Base-by-base conservation (phyloP, 345 rosid species). In the Eucalyptus shirleyi region DNA sequence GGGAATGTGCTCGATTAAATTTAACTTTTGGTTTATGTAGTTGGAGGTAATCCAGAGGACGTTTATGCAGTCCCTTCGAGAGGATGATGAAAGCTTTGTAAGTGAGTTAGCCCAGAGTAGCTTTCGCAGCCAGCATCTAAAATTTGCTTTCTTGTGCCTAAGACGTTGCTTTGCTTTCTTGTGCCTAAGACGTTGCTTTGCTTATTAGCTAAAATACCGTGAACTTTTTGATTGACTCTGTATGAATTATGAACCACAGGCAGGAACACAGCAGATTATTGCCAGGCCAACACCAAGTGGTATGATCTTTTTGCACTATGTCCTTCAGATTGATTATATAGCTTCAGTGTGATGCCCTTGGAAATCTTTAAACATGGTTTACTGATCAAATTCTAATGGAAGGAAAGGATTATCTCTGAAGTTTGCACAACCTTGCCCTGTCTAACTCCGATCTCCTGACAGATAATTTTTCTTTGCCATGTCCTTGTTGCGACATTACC, bases 31-130 rank as follows among this genome's bases (percentile, higher is more conserved):
- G 59, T 49, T 47, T 30, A 50, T 93, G 92, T 93, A 97, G 99
- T 94, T 97, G 94, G 99, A 97, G 91, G 95, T 95, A 50, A 96
- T 96, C 87, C 95, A 96, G 91, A 97, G 93, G 97, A 97, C 97
- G 2, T 95, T 97, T 50, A 93, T 97, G 99, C 96, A 89, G 92
- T 97, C 99, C 81, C 99, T 96, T 87, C 95, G 89, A 89, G 99
- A 96, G 90, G 99, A 96, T 67, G 98, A 94, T 28, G 98, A 96
- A 86, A 90, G 91, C 92, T 91, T 94, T 88, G 87, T 77, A 40
- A 77, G 85, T 12, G 85, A 77, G 47, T 77, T 77, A 77, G 60
- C 77, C 89, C 91, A 80, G 45, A 77, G 47, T 11, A 40, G 47
- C 30, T 40, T 77, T 77, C 1, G 1, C 47, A 77, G 12, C 30